Conservation (phyloP, 2,329 filamentous ascomycete species). For the Raffaelea albimanens region DNA sequence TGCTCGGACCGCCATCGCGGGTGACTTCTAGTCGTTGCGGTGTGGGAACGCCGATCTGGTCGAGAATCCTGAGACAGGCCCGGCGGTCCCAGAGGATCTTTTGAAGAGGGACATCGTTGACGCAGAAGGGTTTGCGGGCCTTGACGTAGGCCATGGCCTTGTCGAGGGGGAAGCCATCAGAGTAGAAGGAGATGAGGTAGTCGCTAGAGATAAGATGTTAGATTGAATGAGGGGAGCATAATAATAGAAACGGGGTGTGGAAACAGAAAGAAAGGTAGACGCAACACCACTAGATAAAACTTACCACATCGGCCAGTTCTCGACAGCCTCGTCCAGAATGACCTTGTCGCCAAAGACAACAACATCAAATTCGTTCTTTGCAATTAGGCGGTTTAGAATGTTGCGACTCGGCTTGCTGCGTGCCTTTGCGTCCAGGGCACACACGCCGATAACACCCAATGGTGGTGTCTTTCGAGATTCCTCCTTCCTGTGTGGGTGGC, state of each 20-base stretch:
- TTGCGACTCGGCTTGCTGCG: conserved; percentile 95
- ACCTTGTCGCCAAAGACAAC: conserved; percentile 98
- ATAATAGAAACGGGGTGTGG: too few species aligned
- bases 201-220: conserved; percentile 45
- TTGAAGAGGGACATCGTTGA: conserved; percentile 97
- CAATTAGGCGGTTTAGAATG: conserved; percentile 84
- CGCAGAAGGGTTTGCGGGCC: conserved; percentile 88
- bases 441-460: conserved; percentile 75
- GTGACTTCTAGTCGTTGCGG: conserved; percentile 84
- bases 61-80: conserved; percentile 77
- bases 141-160: conserved; percentile 96
- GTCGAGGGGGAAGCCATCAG: conserved; percentile 90
- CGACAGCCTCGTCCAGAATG: conserved; percentile 90
- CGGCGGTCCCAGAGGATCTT: conserved; percentile 93
- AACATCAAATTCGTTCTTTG: conserved; percentile 88
- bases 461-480: conserved; percentile 50
- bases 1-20: conserved; percentile 76
- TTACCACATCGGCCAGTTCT: conserved; percentile 88
- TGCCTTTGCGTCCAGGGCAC: conserved; percentile 90
- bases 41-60: conserved; percentile 82
- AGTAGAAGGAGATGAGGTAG: conserved; percentile 97
- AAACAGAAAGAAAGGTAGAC: too few species aligned
- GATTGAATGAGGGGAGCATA: not conserved
- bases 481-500: conserved; percentile 36
- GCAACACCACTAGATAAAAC: conserved; percentile 15